Evolutionary conservation across 495 filamentous ascomycete genomes (phyloP).

Genomic region (Neurospora tetrasperma): DNA sequence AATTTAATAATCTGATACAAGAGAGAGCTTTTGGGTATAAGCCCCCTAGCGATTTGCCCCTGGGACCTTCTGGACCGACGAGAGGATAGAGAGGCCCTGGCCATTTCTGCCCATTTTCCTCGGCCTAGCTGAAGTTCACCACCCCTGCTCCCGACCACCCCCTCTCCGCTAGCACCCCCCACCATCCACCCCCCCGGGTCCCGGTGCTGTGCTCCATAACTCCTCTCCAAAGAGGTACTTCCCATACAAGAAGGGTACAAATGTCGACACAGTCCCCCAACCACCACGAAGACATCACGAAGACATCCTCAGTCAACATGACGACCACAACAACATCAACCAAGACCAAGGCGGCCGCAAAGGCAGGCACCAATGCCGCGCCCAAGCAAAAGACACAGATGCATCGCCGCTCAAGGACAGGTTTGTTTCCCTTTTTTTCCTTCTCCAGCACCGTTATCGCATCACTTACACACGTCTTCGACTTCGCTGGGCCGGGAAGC

Average conservation of each 20-base stretch:
- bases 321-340: conserved; percentile 32
- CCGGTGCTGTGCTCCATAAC: conserved; percentile 7
- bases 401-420: conserved; percentile 88
- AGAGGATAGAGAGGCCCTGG: conserved; percentile 25
- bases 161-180: conserved; percentile 26
- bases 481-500: conserved; percentile 4
- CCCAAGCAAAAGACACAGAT: conserved; percentile 63
- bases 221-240: conserved; percentile 35
- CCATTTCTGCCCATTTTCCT: conserved; percentile 41
- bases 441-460: neutral
- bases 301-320: conserved; percentile 41
- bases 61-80: conserved; percentile 28
- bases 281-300: conserved; percentile 38
- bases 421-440: conserved; percentile 39
- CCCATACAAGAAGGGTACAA: conserved; percentile 39
- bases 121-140: conserved; percentile 31
- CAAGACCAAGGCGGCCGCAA: conserved; percentile 45
- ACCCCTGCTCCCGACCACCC: conserved; percentile 18
- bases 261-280: conserved; percentile 52
- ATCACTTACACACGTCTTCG: conserved; percentile 2
- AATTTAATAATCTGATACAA: conserved; percentile 35
- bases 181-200: conserved; percentile 8
- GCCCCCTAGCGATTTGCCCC: conserved; percentile 16
- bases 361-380: conserved; percentile 40
- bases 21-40: conserved; percentile 13